Conservation (phyloP, 148 eudicot species). For the Agrostemma githago region DNA sequence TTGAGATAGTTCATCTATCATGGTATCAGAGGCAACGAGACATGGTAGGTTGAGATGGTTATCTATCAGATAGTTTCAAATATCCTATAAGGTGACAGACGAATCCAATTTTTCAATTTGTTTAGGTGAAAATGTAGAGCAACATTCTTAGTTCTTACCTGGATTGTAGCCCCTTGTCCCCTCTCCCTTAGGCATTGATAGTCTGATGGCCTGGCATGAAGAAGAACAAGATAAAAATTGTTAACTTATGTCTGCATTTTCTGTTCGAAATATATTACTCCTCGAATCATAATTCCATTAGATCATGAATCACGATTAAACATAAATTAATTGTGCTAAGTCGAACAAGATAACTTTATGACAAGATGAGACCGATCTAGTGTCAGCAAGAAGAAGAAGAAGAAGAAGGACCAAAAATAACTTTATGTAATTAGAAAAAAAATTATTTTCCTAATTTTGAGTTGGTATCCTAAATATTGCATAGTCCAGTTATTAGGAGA, state of each 20-base stretch:
- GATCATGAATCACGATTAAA: background rate
- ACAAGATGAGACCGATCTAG: background rate
- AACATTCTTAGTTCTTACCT: background rate
- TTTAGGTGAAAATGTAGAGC: background rate
- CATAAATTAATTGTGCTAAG: background rate
- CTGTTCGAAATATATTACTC: background rate
- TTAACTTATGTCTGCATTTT: background rate
- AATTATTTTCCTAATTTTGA: too few relatives aligned
- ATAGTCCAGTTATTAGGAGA: too few relatives aligned
- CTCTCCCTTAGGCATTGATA: background rate
- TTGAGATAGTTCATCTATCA: too few relatives aligned
- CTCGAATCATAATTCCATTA: background rate
- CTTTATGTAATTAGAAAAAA: too few relatives aligned
- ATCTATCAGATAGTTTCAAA: too few relatives aligned
- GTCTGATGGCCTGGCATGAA: background rate
- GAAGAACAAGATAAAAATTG: background rate
- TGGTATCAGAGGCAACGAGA: too few relatives aligned
- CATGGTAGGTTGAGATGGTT: too few relatives aligned
- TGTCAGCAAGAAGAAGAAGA: too few relatives aligned
- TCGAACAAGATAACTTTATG: background rate
- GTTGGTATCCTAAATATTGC: too few relatives aligned
- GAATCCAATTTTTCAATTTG: background rate
- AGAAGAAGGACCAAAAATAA: background rate
- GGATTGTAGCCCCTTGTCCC: background rate
- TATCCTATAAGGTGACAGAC: background rate